Conservation (phyloP, 345 rosid genomes). For the Rhodamnia rubescens region DNA sequence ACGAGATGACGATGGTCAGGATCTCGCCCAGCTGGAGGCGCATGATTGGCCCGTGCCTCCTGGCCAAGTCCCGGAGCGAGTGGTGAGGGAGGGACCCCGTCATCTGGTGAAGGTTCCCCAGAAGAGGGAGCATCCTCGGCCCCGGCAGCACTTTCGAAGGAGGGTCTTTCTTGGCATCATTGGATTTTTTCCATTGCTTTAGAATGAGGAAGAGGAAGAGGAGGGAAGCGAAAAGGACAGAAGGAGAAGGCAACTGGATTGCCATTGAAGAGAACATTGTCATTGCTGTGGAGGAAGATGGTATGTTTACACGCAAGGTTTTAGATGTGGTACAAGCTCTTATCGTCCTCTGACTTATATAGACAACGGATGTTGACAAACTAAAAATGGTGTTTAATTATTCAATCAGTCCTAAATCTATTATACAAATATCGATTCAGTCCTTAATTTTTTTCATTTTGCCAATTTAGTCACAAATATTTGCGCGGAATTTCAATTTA, state of each 20-base stretch:
- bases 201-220: background rate
- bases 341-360: background rate
- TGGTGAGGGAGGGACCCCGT: constrained; percentile 18
- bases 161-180: background rate
- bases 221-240: background rate
- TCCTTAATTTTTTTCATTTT: too few species aligned
- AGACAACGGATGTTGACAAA: background rate
- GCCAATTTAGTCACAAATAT: too few species aligned
- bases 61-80: constrained; percentile 7
- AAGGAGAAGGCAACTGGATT: background rate
- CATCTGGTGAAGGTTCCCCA: constrained; percentile 22
- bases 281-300: background rate
- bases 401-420: too few species aligned
- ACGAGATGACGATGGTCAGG: constrained; percentile 9
- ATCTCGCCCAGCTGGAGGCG: constrained; percentile 23
- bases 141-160: constrained; percentile 8
- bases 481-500: too few species aligned
- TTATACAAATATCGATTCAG: too few species aligned
- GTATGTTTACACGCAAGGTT: background rate
- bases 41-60: constrained; percentile 22
- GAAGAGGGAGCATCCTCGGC: constrained; percentile 15
- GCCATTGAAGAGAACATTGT: background rate
- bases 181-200: background rate
- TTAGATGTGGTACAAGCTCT: background rate
- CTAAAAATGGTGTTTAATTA: background rate